Evolutionary conservation across 2,329 filamentous ascomycete species (phyloP), one percentile per base, ranked within the genome.

Genomic region (Trichoderma guizhouense): DNA sequence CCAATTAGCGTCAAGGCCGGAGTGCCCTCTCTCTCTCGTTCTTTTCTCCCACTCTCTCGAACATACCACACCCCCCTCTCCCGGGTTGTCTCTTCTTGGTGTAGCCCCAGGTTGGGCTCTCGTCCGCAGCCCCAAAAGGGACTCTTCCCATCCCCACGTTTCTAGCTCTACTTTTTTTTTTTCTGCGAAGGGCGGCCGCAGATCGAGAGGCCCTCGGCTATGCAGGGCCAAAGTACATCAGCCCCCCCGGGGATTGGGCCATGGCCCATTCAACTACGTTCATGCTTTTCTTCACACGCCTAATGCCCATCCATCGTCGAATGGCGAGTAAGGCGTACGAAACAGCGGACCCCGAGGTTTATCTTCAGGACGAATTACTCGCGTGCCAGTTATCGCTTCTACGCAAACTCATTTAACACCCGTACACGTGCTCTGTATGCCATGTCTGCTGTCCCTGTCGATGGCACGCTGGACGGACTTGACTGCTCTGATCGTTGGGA

Each of bases 151-250:
- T 67, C 74, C 76, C 75, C 73, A 72, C 63, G 76, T 77, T 79
- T 78, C 76, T 78, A 80, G 58, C 34, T 58, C n/a, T 32, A 7
- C 18, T 47, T 64, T 65, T 69, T 55, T 55, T 57, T 69, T 39
- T 69, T 34, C 78, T 80, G 75, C 76, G 73, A 76, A 76, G 73
- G 74, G 62, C 74, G 79, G 79, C 75, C 78, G 80, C 80, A 81
- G 78, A 79, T 78, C 75, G 74, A 77, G 78, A 78, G 79, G 74
- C 80, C 80, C 78, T 81, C 80, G 79, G 80, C 74, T 82, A 82
- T 82, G 80, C 80, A 82, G 76, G 78, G 77, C 77, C 77, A 77
- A 76, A 75, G 64, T 28, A 69, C 63, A 30, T 60, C 62, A 47
- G 64, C 43, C 71, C 71, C 43, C 71, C 71, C 55, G 57, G 39